Percentiles rank a stretch among this genome's conserved stretches.
These are phyloP conservation scores for Cutaneotrichosporon spelunceum DNA, from an alignment of 1,284 basidiomycete genomes.

Conservation along the genomic window DNA sequence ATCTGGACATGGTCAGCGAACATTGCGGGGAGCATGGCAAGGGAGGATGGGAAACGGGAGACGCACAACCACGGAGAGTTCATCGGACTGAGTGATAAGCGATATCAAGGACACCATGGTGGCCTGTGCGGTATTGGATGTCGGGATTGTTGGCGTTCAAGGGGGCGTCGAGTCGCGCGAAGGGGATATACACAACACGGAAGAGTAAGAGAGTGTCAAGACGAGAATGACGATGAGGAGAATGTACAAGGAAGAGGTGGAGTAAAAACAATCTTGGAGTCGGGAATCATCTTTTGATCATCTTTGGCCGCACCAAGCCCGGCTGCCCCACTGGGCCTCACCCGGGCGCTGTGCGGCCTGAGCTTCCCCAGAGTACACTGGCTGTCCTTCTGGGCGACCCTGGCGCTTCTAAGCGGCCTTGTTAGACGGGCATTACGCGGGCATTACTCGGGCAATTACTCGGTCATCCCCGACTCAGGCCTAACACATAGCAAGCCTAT, in stretches of 20 bases:
- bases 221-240: background rate
- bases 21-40: conserved; percentile 1
- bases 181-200: background rate
- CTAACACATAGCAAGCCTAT: too few species aligned
- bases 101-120: background rate
- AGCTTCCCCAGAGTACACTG: too few species aligned
- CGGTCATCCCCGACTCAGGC: too few species aligned
- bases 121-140: background rate
- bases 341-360: too few species aligned
- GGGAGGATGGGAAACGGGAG: background rate
- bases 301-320: background rate
- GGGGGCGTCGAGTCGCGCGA: background rate
- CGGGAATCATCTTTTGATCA: background rate
- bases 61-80: conserved; percentile 46
- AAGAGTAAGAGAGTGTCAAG: background rate
- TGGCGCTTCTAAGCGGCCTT: too few species aligned
- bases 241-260: background rate
- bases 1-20: conserved; percentile 19
- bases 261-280: background rate
- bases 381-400: too few species aligned
- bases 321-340: too few species aligned
- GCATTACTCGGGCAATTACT: too few species aligned
- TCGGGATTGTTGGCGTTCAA: background rate
- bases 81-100: conserved; percentile 12
- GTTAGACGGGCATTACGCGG: too few species aligned